Base-by-base conservation (phyloP, 176 grass and related monocot species). In the Triticum turgidum region DNA sequence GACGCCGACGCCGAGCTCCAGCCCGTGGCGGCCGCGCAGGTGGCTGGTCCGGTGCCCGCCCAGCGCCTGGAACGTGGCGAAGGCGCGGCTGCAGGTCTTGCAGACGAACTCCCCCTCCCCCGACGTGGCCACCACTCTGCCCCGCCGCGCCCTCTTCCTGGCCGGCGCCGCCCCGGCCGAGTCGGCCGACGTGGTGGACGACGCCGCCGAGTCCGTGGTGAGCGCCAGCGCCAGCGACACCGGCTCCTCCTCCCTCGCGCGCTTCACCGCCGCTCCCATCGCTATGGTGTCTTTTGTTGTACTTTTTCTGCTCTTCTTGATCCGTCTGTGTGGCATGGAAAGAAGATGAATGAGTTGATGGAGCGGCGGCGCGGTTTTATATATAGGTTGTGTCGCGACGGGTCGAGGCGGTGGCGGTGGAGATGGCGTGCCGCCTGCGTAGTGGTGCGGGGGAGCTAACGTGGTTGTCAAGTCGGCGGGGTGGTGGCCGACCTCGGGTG, bases 41-140 rank as follows among this genome's bases (percentile, higher is more conserved):
- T 92, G 91, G 77, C 91, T 92, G 45, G 92, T 94, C 7, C 86
- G 86, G 86, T 94, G 92, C 3, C 92, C 92, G 4, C 92, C 92
- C 0, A 94, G 87, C 20, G 92, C 92, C 79, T 94, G 92, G 84
- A 94, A 94, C 5, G 92, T 21, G 0, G 80, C 17, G 81, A 94
- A 94, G 3, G 89, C 88, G 0, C 89, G 89, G 75, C 7, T 11
- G 86, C 92, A 91, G 0, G 92, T 89, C 86, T 77, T 91, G 61
- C 92, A 94, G 1, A 91, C 86, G 89, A 89, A 94, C 12, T 91
- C 83, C 76, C 87, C 3, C 18, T 70, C 15, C 5, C 62, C 9
- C 9, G 81, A 80, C 18, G 77, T 83, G 71, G 68, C 68, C 18
- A 70, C 35, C 68, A 39, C 20, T 1, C 68, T 34, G 3, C 66